A percentile compares a stretch with the other conserved stretches of the same genome.
Evolutionary conservation across 2,329 filamentous ascomycete genomes (phyloP).

Genomic region (Mollisia scopiformis): DNA sequence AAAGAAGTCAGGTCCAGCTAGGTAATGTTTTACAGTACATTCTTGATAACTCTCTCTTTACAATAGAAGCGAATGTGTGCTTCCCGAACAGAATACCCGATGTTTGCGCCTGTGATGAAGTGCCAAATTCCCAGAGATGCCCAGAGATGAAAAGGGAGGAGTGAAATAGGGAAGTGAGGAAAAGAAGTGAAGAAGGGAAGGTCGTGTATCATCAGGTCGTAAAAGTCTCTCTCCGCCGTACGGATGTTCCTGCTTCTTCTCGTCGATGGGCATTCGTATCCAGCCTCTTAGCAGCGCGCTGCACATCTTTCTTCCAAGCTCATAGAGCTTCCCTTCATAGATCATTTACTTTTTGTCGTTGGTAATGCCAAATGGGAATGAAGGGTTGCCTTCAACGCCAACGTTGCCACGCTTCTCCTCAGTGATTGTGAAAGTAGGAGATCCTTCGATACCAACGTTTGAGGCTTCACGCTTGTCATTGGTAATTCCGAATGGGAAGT

Average conservation of each 20-base stretch:
- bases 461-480: neutral
- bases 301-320: too few species aligned
- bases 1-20: too few species aligned
- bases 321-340: too few species aligned
- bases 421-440: neutral
- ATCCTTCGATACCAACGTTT: neutral
- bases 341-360: too few species aligned
- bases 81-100: too few species aligned
- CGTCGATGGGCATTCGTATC: neutral
- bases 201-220: neutral
- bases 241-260: neutral
- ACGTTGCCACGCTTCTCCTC: neutral
- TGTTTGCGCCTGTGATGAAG: too few species aligned
- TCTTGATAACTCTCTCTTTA: too few species aligned
- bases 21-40: too few species aligned
- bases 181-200: neutral
- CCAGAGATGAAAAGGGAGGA: neutral
- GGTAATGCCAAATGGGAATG: neutral
- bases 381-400: neutral
- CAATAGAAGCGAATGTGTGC: too few species aligned
- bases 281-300: too few species aligned
- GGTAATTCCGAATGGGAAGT: neutral
- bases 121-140: too few species aligned
- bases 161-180: neutral
- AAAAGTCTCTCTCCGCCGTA: too few species aligned